Evolutionary conservation across 1,284 basidiomycete species (phyloP).

Genomic region (Tilletia horrida): DNA sequence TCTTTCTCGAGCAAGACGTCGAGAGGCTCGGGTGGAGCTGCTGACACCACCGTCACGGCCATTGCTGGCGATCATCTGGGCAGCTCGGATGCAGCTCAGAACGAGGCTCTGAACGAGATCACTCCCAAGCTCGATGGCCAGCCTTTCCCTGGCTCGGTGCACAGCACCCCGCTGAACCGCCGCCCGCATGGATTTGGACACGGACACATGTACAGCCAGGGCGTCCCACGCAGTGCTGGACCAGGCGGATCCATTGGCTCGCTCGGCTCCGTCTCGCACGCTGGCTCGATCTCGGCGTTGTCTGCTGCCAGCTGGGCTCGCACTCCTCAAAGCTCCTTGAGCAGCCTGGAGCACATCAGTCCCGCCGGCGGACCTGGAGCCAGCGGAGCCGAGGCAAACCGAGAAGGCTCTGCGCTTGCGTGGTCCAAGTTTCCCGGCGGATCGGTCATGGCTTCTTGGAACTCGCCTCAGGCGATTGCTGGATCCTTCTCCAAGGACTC

Average conservation of each 20-base stretch:
- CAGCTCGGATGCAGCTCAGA: too few species aligned
- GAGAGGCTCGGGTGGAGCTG: neutral
- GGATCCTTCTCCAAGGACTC: conserved; percentile 10
- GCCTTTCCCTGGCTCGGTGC: conserved; percentile 1
- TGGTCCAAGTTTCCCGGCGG: conserved; percentile 1
- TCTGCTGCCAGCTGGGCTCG: conserved; percentile 14
- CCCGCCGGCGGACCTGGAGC: neutral
- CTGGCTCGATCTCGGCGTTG: conserved; percentile 9
- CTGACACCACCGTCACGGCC: neutral
- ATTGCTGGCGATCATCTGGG: neutral
- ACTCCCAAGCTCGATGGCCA: conserved; percentile 17
- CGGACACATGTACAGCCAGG: conserved; percentile 15
- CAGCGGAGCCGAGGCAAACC: too few species aligned
- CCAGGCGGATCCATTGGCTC: conserved; percentile 8
- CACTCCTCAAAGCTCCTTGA: conserved; percentile 9
- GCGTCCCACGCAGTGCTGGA: neutral
- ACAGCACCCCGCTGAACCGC: conserved; percentile 15
- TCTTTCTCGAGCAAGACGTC: too few species aligned
- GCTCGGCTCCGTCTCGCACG: conserved; percentile 12
- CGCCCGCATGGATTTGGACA: conserved; percentile 6
- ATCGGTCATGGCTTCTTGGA: conserved; percentile 1
- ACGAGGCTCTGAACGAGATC: neutral
- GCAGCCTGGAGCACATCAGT: conserved; percentile 18
- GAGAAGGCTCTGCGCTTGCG: too few species aligned
- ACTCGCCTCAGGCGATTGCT: conserved; percentile 10